Conservation (phyloP, 306 rosid genomes). For the Lathyrus aphaca region DNA sequence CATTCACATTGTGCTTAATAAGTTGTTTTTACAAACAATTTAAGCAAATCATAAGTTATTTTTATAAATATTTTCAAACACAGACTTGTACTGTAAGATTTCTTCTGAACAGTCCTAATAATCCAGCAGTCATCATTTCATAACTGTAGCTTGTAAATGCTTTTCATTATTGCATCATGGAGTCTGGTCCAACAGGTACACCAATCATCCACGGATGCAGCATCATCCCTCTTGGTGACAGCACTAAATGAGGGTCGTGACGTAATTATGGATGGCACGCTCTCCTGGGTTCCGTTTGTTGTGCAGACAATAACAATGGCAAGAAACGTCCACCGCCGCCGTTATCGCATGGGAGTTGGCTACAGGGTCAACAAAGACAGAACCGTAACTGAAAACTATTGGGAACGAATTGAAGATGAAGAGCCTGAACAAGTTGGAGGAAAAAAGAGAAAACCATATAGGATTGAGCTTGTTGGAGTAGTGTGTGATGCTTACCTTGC, state of each 20-base stretch:
- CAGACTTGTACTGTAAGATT: neutral
- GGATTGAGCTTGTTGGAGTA: conserved; percentile 96
- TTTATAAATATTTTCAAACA: neutral
- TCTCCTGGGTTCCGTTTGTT: conserved; percentile 94
- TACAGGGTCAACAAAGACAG: conserved; percentile 69
- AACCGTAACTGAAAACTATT: conserved; percentile 71
- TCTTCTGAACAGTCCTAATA: neutral
- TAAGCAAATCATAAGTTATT: neutral
- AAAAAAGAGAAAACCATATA: conserved; percentile 86
- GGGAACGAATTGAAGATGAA: conserved; percentile 75
- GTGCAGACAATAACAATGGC: conserved; percentile 96
- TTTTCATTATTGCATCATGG: conserved; percentile 9
- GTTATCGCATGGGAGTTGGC: conserved; percentile 89
- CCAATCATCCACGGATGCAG: conserved; percentile 97
- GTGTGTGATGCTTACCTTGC: conserved; percentile 96
- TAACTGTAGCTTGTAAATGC: conserved; percentile 2
- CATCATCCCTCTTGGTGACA: conserved; percentile 94
- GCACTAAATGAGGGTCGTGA: conserved; percentile 90
- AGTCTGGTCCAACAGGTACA: conserved; percentile 64
- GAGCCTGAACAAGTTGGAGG: conserved; percentile 74
- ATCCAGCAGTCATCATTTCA: neutral
- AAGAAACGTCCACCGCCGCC: conserved; percentile 88
- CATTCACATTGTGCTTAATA: neutral
- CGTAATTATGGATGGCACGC: conserved; percentile 96
- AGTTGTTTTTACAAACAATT: neutral